These are phyloP conservation scores for Hypoxylon fuscum DNA, from an alignment of 495 filamentous ascomycete species.

Conservation along the genomic window DNA sequence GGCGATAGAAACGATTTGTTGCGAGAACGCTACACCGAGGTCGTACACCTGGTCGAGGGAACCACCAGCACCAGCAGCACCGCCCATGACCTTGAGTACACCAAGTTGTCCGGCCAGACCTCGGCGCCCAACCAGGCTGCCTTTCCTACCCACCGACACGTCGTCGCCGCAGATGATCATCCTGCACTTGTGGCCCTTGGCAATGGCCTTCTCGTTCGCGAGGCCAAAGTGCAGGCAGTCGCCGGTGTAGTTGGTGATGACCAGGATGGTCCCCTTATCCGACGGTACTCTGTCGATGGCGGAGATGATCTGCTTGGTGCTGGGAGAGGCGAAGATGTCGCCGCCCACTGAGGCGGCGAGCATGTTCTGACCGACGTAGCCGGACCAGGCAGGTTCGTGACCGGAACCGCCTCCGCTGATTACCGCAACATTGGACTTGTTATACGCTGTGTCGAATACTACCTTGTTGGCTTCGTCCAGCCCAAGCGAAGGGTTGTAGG, in stretches of 20 bases:
- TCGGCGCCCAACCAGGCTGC: conserved; percentile 64
- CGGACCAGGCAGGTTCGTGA: conserved; percentile 71
- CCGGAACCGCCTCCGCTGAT: conserved; percentile 69
- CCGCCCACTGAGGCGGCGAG: conserved; percentile 67
- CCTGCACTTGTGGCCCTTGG: conserved; percentile 60
- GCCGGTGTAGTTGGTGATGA: conserved; percentile 73
- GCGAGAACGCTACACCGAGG: conserved; percentile 62
- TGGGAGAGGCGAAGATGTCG: conserved; percentile 69
- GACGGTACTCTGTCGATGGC: conserved; percentile 65
- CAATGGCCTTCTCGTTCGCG: conserved; percentile 68
- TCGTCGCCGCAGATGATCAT: conserved; percentile 70
- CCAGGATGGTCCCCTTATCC: conserved; percentile 66
- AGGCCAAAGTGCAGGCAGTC: conserved; percentile 72
- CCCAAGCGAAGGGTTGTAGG: conserved; percentile 65
- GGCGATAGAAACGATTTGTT: conserved; percentile 66
- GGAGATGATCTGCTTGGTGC: conserved; percentile 69
- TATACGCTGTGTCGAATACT: conserved; percentile 63
- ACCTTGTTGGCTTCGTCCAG: conserved; percentile 65
- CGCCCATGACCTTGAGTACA: conserved; percentile 57
- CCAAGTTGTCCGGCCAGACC: conserved; percentile 65
- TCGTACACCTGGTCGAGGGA: conserved; percentile 65
- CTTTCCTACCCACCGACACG: conserved; percentile 66
- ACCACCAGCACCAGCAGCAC: conserved; percentile 58
- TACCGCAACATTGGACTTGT: conserved; percentile 62
- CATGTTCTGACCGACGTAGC: conserved; percentile 69